phyloP scores from a whole-genome alignment of 1,284 basidiomycete genomes.

The Psilocybe mexicana region DNA sequence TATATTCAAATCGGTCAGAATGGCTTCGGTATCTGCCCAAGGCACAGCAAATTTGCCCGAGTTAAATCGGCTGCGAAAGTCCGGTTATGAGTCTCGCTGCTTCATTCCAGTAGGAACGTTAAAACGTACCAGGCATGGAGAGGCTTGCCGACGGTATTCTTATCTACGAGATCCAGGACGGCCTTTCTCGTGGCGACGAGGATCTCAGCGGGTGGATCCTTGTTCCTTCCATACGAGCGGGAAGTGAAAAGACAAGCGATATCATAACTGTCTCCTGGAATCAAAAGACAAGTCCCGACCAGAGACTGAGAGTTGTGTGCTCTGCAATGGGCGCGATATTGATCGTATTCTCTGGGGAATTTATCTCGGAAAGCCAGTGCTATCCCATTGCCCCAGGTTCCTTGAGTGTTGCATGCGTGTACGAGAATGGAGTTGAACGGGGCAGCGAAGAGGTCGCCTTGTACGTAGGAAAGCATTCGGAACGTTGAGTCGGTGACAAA shows the following conservation, averaged over 20 bases:
- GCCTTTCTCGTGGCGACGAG: constrained; percentile 33
- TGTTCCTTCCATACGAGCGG: constrained; percentile 35
- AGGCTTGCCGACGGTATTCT: constrained; percentile 32
- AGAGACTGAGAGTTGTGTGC: constrained; percentile 23
- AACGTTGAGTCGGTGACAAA: not conserved
- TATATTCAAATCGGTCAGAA: constrained; percentile 32
- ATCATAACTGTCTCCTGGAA: constrained; percentile 32
- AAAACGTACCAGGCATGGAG: constrained; percentile 39
- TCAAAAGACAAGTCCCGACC: constrained; percentile 37
- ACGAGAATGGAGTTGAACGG: constrained; percentile 36
- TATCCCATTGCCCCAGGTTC: constrained; percentile 41
- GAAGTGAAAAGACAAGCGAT: constrained; percentile 44
- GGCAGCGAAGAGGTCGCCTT: constrained; percentile 36
- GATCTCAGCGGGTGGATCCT: constrained; percentile 37
- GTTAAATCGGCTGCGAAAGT: constrained; percentile 36
- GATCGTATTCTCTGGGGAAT: constrained; percentile 35
- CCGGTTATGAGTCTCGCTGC: no score
- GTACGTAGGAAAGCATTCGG: constrained; percentile 24
- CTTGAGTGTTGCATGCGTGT: constrained; percentile 41
- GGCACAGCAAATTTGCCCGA: constrained; percentile 42
- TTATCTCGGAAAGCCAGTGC: constrained; percentile 33
- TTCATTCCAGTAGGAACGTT: not conserved
- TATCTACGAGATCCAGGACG: constrained; percentile 32
- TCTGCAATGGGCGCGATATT: constrained; percentile 35
- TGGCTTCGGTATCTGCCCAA: constrained; percentile 37